Evolutionary conservation across 257 asterid genomes (phyloP).

Genomic region (Ehretia macrophylla): DNA sequence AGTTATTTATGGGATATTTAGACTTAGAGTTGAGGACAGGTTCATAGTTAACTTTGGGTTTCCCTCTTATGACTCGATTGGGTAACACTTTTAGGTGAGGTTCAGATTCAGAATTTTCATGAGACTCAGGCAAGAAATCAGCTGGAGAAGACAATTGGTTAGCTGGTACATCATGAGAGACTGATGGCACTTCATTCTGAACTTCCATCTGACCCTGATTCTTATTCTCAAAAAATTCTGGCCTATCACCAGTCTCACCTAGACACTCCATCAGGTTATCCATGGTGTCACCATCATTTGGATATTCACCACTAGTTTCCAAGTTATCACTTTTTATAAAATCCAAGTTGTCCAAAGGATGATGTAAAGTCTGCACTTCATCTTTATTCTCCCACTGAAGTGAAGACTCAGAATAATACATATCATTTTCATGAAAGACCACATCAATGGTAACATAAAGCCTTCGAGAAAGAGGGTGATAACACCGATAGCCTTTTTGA

Average conservation of each 20-base stretch:
- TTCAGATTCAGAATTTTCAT: neutral
- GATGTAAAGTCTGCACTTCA: neutral
- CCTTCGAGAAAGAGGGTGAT: too few relatives aligned
- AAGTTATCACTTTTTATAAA: neutral
- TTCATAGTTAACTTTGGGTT: too few relatives aligned
- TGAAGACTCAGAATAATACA: neutral
- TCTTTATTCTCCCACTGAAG: slow-evolving; percentile 1
- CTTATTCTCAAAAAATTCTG: too few relatives aligned
- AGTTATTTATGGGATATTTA: too few relatives aligned
- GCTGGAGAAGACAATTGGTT: slow-evolving; percentile 3
- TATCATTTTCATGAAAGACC: neutral
- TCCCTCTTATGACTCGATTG: neutral
- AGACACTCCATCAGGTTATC: too few relatives aligned
- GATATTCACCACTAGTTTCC: neutral
- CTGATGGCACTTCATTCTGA: neutral
- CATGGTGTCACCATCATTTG: too few relatives aligned
- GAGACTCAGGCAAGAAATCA: too few relatives aligned
- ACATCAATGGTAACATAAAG: too few relatives aligned
- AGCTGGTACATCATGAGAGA: slow-evolving; percentile 7
- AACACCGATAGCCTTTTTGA: too few relatives aligned
- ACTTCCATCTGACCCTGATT: too few relatives aligned
- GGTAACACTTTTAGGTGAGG: neutral
- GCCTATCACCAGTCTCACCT: too few relatives aligned
- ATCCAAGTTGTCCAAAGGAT: slow-evolving; percentile 3
- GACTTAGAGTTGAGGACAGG: too few relatives aligned